These are phyloP conservation scores for Candida sp. DNA, from an alignment of 1,139 yeast genomes.

Conservation along the genomic window DNA sequence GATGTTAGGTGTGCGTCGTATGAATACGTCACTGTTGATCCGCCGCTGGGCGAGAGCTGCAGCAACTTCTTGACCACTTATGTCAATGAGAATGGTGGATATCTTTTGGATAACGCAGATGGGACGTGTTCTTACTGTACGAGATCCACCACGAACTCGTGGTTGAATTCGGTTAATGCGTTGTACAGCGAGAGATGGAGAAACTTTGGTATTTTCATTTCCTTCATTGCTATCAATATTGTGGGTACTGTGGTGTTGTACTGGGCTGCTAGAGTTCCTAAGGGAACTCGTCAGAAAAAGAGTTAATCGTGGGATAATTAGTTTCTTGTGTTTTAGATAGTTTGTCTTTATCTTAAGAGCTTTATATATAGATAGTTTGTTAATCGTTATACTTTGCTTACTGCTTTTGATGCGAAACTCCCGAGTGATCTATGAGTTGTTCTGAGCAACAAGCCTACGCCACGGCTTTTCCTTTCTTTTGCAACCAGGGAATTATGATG, in stretches of 20 bases:
- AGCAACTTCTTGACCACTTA: constrained; percentile 53
- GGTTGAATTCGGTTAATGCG: constrained; percentile 46
- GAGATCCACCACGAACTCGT: constrained; percentile 53
- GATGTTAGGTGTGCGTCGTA: too few relatives aligned
- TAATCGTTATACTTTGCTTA: too few relatives aligned
- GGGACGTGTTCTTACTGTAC: constrained; percentile 55
- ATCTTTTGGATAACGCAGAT: constrained; percentile 38
- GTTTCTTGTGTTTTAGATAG: too few relatives aligned
- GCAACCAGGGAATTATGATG: too few relatives aligned
- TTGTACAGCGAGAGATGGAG: constrained; percentile 63
- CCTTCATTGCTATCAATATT: constrained; percentile 54
- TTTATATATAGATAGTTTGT: too few relatives aligned
- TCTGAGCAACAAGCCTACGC: too few relatives aligned
- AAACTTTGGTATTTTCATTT: constrained; percentile 61
- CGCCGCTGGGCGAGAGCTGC: constrained; percentile 59
- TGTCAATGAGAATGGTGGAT: constrained; percentile 53
- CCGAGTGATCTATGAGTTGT: too few relatives aligned
- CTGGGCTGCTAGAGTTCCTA: constrained; percentile 80
- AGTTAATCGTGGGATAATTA: too few relatives aligned
- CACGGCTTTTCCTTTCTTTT: too few relatives aligned
- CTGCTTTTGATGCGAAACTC: too few relatives aligned
- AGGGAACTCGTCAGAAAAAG: too few relatives aligned
- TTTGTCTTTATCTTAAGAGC: too few relatives aligned
- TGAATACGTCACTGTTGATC: constrained; percentile 28
- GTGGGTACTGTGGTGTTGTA: constrained; percentile 57